Evolutionary conservation across 1,284 basidiomycete species (phyloP).

Genomic region (Pholiota adiposa): DNA sequence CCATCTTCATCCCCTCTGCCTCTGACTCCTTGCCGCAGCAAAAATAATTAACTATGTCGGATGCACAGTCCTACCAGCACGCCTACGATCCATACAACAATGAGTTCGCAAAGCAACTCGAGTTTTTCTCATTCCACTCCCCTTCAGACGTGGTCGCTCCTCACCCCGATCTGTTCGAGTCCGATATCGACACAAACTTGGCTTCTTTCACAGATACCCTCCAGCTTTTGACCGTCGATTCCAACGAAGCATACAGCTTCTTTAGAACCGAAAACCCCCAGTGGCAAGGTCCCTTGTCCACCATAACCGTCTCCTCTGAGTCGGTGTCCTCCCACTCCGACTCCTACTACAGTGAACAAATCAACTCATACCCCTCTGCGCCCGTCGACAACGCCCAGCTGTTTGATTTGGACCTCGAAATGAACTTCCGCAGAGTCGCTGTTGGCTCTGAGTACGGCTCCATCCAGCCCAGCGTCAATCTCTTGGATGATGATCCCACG

Average conservation of each 20-base stretch:
- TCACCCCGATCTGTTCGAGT: conserved; percentile 79
- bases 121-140: conserved; percentile 70
- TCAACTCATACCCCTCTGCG: conserved; percentile 48
- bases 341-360: conserved; percentile 67
- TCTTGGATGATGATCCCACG: conserved; percentile 50
- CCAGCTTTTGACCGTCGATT: conserved; percentile 64
- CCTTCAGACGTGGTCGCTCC: conserved; percentile 71
- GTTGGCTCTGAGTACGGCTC: conserved; percentile 61
- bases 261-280: conserved; percentile 62
- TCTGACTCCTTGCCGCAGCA: conserved; percentile 28
- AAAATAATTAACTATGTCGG: conserved; percentile 31
- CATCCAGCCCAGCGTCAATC: conserved; percentile 41
- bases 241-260: conserved; percentile 64
- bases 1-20: conserved; percentile 29
- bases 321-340: conserved; percentile 68
- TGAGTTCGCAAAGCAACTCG: conserved; percentile 47
- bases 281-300: conserved; percentile 66
- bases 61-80: conserved; percentile 32
- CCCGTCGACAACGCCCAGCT: conserved; percentile 35
- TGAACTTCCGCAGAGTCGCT: conserved; percentile 69
- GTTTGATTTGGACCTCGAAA: conserved; percentile 70
- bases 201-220: conserved; percentile 64
- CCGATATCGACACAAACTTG: conserved; percentile 74
- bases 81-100: conserved; percentile 35
- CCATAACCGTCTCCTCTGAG: conserved; percentile 81